Conservation (phyloP, 371 early-diverging fungal species). For the Haplosporangium sp. region DNA sequence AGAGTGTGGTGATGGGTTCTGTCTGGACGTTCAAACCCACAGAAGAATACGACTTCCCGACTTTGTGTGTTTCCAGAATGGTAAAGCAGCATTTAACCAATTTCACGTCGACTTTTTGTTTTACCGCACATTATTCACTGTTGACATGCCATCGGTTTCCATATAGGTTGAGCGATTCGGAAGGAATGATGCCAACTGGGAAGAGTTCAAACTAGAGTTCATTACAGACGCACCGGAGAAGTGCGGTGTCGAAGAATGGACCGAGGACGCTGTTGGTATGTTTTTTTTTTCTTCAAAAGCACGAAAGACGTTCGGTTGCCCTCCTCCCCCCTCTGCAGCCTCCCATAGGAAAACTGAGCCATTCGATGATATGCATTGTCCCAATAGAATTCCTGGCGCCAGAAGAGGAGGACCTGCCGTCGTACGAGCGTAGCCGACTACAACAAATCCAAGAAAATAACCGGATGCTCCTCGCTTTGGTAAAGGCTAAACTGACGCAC, state of each 20-base stretch:
- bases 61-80: conserved; percentile 84
- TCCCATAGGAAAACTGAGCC: background rate
- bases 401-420: conserved; percentile 59
- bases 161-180: conserved; percentile 82
- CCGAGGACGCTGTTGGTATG: conserved; percentile 27
- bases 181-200: conserved; percentile 81
- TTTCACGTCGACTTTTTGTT: background rate
- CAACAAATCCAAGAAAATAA: conserved; percentile 77
- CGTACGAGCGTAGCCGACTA: conserved; percentile 71
- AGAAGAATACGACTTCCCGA: conserved; percentile 62
- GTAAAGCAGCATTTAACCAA: conserved; percentile 38
- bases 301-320: too few relatives aligned
- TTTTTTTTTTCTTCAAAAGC: background rate
- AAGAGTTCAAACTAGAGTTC: conserved; percentile 69
- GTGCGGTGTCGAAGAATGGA: conserved; percentile 2
- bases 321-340: background rate
- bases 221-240: conserved; percentile 10
- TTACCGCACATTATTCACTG: too few relatives aligned
- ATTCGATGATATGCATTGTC: too few relatives aligned
- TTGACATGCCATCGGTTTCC: background rate
- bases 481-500: conserved; percentile 24
- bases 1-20: conserved; percentile 91
- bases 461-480: conserved; percentile 69
- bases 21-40: conserved; percentile 86
- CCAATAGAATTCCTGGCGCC: conserved; percentile 25